A percentile compares a stretch with the other conserved stretches of the same genome.
Conservation (phyloP, 805 yeast species). For the Lipomyces oligophaga region DNA sequence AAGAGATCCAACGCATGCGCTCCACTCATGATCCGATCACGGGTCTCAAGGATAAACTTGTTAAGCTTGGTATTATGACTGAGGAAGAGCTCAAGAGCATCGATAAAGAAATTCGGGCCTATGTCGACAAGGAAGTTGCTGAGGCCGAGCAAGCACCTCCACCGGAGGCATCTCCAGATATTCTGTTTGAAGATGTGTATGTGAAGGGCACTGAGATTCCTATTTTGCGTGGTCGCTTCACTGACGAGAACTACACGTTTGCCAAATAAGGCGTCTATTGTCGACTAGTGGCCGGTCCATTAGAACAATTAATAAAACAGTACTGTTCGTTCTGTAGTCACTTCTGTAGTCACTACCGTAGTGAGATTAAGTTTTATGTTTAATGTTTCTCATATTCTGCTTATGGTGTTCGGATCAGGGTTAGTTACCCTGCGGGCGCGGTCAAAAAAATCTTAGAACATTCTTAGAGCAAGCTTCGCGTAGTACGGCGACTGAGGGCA, state of each 20-base stretch:
- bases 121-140: constrained; percentile 90
- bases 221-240: constrained; percentile 91
- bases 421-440: too few species aligned
- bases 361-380: too few species aligned
- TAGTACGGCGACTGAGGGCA: too few species aligned
- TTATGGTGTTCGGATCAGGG: too few species aligned
- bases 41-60: constrained; percentile 81
- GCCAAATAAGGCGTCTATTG: not conserved
- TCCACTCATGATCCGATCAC: constrained; percentile 97
- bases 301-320: not conserved
- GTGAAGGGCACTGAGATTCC: constrained; percentile 91
- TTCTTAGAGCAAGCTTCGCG: too few species aligned
- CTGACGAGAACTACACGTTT: constrained; percentile 92
- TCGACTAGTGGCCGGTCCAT: constrained; percentile 15
- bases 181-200: constrained; percentile 93
- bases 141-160: constrained; percentile 91
- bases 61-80: constrained; percentile 80
- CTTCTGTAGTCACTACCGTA: not conserved
- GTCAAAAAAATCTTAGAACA: too few species aligned
- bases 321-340: not conserved
- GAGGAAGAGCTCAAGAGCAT: constrained; percentile 92
- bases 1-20: constrained; percentile 99
- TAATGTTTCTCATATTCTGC: too few species aligned
- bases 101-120: constrained; percentile 94
- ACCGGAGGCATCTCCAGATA: constrained; percentile 93